A percentile compares a stretch with the other conserved stretches of the same genome.
These are phyloP conservation scores for Colletotrichum spaethianum DNA, from an alignment of 2,329 filamentous ascomycete genomes.

Conservation along the genomic window DNA sequence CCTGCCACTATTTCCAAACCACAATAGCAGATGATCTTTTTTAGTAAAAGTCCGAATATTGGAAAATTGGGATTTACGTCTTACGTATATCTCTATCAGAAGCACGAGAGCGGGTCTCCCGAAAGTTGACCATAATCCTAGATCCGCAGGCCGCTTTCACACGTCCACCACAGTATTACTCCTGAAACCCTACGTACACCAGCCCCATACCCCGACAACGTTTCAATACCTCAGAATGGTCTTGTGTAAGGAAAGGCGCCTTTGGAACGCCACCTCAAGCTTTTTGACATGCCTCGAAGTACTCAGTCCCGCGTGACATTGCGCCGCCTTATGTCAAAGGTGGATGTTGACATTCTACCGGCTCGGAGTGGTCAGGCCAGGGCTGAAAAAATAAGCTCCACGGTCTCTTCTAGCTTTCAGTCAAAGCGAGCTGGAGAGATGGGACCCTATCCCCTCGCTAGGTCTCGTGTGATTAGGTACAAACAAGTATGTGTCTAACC, in stretches of 20 bases:
- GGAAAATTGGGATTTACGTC: background rate
- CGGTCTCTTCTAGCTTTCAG: background rate
- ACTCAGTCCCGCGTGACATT: background rate
- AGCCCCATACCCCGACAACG: background rate
- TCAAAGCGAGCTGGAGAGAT: background rate
- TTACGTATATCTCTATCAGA: background rate
- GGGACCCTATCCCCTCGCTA: background rate
- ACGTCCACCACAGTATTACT: background rate
- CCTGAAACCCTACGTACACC: background rate
- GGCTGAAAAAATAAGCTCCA: constrained; percentile 6
- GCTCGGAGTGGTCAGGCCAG: constrained; percentile 9
- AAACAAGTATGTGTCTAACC: background rate
- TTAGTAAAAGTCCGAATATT: background rate
- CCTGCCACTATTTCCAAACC: background rate
- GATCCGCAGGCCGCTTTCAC: background rate
- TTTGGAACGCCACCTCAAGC: constrained; percentile 23
- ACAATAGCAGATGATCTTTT: background rate
- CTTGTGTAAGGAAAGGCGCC: background rate
- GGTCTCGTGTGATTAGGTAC: too few species aligned
- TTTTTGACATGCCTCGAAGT: constrained; percentile 15
- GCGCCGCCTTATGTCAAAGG: background rate
- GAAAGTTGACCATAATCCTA: background rate
- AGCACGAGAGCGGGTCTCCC: background rate
- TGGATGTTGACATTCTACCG: constrained; percentile 11
- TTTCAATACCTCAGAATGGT: background rate